phyloP scores from a whole-genome alignment of 2,329 filamentous ascomycete species.

The Aureobasidium melanogenum region DNA sequence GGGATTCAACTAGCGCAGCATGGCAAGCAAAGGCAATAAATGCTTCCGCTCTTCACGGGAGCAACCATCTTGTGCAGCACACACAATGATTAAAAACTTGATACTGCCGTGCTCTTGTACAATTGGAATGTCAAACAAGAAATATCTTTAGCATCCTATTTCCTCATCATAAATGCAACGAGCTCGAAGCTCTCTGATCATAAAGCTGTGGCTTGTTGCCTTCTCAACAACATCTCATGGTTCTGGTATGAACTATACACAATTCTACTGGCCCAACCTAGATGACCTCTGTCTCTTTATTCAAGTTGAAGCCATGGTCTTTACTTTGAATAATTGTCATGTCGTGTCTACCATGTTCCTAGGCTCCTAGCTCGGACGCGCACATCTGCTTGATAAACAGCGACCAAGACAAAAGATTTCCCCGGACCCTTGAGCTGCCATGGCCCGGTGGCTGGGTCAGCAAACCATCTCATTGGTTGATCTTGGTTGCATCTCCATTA shows the following conservation, averaged over 20 bases:
- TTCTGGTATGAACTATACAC: background rate
- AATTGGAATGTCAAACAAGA: background rate
- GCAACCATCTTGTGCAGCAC: background rate
- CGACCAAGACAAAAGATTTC: conserved; percentile 3
- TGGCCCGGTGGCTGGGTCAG: background rate
- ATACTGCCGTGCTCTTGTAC: background rate
- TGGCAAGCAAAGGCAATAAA: conserved; percentile 5
- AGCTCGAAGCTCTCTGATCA: background rate
- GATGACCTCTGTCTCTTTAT: background rate
- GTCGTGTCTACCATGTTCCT: background rate
- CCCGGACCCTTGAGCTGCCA: background rate
- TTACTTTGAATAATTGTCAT: background rate
- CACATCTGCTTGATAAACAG: background rate
- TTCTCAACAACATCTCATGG: background rate
- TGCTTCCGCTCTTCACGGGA: background rate
- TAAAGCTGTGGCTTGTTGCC: background rate
- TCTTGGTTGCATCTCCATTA: background rate
- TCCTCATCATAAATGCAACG: too few species aligned
- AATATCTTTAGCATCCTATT: too few species aligned
- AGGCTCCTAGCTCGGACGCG: too few species aligned
- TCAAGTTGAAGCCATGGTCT: background rate
- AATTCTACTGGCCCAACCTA: background rate
- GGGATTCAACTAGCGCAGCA: conserved; percentile 8
- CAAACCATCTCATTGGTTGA: background rate
- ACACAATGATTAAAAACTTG: background rate